Percentiles rank a stretch among this genome's conserved stretches.
Evolutionary conservation across 73 alveolate genomes (phyloP).

Genomic region (Paramecium caudatum): DNA sequence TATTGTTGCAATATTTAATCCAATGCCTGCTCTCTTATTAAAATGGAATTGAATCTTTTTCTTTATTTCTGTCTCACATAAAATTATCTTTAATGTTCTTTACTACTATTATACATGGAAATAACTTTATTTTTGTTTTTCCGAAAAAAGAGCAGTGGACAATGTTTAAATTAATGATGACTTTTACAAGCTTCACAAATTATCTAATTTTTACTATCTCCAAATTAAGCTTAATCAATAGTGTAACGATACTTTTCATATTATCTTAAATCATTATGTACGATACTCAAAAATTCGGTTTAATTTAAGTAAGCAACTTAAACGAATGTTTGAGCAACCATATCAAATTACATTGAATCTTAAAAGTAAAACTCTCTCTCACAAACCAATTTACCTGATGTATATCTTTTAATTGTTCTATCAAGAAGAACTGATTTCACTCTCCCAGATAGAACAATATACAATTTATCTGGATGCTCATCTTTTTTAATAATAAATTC

Average conservation of each 20-base stretch:
- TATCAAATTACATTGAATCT: neutral
- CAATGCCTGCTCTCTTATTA: constrained; percentile 41
- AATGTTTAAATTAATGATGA: constrained; percentile 38
- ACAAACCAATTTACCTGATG: neutral
- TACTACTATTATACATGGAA: neutral
- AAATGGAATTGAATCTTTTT: neutral
- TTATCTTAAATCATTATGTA: neutral
- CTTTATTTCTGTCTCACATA: neutral
- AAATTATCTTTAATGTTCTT: neutral
- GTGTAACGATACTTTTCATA: neutral
- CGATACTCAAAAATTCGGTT: neutral
- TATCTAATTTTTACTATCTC: neutral
- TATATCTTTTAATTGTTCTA: constrained; percentile 5
- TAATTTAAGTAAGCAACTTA: constrained; percentile 12
- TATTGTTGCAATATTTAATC: constrained; percentile 8
- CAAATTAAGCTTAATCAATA: constrained; percentile 19
- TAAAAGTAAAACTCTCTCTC: constrained; percentile 44
- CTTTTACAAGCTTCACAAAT: constrained; percentile 42
- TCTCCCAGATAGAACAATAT: constrained; percentile 10
- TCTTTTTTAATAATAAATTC: constrained; percentile 31
- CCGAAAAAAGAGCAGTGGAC: constrained; percentile 15
- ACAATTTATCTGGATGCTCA: constrained; percentile 40
- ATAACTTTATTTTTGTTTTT: constrained; percentile 23
- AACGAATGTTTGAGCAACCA: constrained; percentile 8
- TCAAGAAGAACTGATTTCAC: neutral